Conservation (phyloP, 495 filamentous ascomycete species). For the Hyphodiscus hymeniophilus region DNA sequence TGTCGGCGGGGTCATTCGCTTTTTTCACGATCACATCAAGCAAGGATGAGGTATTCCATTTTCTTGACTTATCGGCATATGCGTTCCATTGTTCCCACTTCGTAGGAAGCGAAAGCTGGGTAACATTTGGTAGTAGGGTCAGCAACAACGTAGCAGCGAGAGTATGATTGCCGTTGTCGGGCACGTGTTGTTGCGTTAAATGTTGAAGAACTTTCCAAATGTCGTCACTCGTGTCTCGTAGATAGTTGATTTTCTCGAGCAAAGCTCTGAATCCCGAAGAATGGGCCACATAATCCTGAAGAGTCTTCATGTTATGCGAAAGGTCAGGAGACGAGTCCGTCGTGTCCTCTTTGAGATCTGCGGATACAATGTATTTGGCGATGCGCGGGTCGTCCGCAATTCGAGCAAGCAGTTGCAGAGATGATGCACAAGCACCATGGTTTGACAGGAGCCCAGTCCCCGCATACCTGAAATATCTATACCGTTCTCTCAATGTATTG, state of each 20-base stretch:
- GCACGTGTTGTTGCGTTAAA: background rate
- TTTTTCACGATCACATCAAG: background rate
- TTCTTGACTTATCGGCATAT: no score
- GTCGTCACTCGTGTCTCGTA: background rate
- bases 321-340: background rate
- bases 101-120: background rate
- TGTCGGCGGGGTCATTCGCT: background rate
- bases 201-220: background rate
- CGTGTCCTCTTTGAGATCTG: constrained; percentile 23
- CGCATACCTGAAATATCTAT: background rate
- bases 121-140: constrained; percentile 1
- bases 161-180: background rate
- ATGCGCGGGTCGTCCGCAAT: constrained; percentile 28
- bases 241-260: no score
- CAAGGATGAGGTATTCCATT: background rate
- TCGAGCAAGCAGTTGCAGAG: constrained; percentile 24
- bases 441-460: background rate
- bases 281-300: no score
- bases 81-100: background rate
- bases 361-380: constrained; percentile 26
- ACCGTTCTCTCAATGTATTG: background rate
- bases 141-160: background rate
- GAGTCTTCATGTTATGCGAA: no score
- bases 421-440: constrained; percentile 13
- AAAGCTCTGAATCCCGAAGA: no score